A percentile compares a stretch with the other conserved stretches of the same genome.
phyloP scores from a whole-genome alignment of 1,284 basidiomycete species.

The Amylostereum chailletii region DNA sequence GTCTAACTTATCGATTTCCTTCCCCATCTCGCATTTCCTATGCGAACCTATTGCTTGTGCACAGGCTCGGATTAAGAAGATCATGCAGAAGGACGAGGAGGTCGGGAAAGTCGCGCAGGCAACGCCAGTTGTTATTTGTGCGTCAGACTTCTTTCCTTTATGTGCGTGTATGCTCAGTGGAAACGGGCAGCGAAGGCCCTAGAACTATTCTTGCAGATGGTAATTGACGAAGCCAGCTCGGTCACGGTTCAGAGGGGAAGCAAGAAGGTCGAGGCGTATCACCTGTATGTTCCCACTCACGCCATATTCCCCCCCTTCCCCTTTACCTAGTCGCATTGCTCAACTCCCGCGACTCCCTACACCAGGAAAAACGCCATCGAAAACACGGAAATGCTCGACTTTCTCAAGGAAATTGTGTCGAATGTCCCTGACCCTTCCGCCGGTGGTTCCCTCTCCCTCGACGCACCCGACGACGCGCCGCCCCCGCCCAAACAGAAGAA shows the following conservation, averaged over 20 bases:
- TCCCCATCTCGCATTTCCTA: neutral
- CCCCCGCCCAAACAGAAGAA: slow-evolving; percentile 41
- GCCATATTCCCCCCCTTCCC: slow-evolving; percentile 1
- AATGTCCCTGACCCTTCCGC: slow-evolving; percentile 83
- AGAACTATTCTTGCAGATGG: slow-evolving; percentile 85
- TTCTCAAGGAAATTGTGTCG: slow-evolving; percentile 92
- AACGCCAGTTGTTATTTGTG: slow-evolving; percentile 96
- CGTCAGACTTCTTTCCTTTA: slow-evolving; percentile 25
- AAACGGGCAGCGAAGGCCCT: slow-evolving; percentile 78
- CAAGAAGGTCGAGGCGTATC: slow-evolving; percentile 90
- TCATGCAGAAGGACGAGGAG: slow-evolving; percentile 99
- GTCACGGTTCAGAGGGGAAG: slow-evolving; percentile 78
- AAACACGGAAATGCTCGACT: slow-evolving; percentile 87
- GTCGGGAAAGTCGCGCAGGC: slow-evolving; percentile 98
- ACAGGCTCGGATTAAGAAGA: slow-evolving; percentile 96
- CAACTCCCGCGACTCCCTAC: slow-evolving; percentile 4
- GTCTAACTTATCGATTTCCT: neutral
- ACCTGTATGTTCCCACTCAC: slow-evolving; percentile 71
- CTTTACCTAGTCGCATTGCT: neutral
- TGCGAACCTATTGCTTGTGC: neutral
- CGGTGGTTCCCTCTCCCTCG: slow-evolving; percentile 66
- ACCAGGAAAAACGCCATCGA: slow-evolving; percentile 89
- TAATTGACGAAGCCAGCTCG: slow-evolving; percentile 80
- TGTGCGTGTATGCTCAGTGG: neutral
- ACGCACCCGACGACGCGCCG: slow-evolving; percentile 38